Conservation (phyloP, 768 basidiomycete genomes). For the Panellus pusillus region DNA sequence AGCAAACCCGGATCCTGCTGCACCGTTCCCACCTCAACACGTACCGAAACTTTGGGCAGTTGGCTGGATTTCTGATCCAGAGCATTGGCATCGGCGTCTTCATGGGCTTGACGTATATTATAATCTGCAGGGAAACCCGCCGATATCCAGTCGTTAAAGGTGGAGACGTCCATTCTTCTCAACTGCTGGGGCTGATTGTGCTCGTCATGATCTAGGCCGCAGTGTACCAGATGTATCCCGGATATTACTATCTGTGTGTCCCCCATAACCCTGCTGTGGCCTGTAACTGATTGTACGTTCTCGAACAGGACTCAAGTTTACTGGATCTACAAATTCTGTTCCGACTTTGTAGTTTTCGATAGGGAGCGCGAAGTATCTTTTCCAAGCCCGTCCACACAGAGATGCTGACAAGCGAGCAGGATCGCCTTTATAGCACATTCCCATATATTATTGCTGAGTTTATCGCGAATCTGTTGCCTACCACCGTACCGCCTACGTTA, state of each 20-base stretch:
- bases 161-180: background rate
- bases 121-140: constrained; percentile 30
- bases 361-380: constrained; percentile 39
- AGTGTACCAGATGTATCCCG: constrained; percentile 30
- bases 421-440: constrained; percentile 26
- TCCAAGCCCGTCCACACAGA: background rate
- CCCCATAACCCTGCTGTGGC: constrained; percentile 28
- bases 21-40: constrained; percentile 23
- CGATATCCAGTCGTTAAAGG: constrained; percentile 28
- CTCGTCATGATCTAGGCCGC: constrained; percentile 28
- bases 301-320: constrained; percentile 8
- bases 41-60: constrained; percentile 24
- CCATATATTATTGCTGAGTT: constrained; percentile 40
- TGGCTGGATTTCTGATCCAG: constrained; percentile 25
- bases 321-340: constrained; percentile 22
- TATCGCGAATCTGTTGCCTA: constrained; percentile 36
- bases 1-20: constrained; percentile 22
- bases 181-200: constrained; percentile 7
- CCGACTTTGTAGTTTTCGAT: constrained; percentile 38
- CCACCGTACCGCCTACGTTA: constrained; percentile 32
- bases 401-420: constrained; percentile 1
- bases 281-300: constrained; percentile 20
- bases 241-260: constrained; percentile 29
- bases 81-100: constrained; percentile 23
- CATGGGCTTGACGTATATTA: constrained; percentile 41